These are phyloP conservation scores for Cordyceps fumosorosea DNA, from an alignment of 2,329 filamentous ascomycete species.

Conservation along the genomic window DNA sequence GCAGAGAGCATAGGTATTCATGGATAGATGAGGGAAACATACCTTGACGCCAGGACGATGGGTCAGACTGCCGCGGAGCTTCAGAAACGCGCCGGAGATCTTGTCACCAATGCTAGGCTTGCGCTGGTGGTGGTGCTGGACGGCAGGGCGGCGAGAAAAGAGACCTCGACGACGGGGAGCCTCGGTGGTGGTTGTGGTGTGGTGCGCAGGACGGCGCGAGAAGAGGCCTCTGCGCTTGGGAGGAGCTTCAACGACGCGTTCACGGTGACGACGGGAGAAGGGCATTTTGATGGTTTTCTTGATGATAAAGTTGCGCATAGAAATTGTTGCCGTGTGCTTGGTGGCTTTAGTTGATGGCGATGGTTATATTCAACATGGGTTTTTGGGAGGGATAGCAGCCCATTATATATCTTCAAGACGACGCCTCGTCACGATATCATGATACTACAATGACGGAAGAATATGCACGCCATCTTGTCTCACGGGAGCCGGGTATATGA, in stretches of 20 bases:
- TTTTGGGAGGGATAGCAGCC: not conserved
- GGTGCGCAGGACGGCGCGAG: constrained; percentile 25
- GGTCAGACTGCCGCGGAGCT: constrained; percentile 63
- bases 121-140: constrained; percentile 53
- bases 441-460: not conserved
- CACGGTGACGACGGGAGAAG: constrained; percentile 19
- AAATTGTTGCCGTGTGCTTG: not conserved
- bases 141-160: constrained; percentile 30
- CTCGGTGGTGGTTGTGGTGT: constrained; percentile 33
- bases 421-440: not conserved
- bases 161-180: constrained; percentile 35
- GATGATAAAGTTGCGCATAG: not conserved
- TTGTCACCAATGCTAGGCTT: constrained; percentile 68
- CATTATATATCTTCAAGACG: not conserved
- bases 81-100: constrained; percentile 68
- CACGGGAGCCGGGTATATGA: not conserved
- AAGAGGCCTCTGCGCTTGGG: constrained; percentile 17
- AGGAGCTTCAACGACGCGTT: constrained; percentile 10
- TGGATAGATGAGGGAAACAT: constrained; percentile 14
- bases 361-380: not conserved
- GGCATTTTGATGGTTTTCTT: constrained; percentile 25
- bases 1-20: too few species aligned
- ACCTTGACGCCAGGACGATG: constrained; percentile 65
- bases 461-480: not conserved
- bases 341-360: not conserved